Evolutionary conservation across 2,329 filamentous ascomycete genomes (phyloP), one percentile per base, ranked within the genome.

Genomic region (Penicillium oxalicum): DNA sequence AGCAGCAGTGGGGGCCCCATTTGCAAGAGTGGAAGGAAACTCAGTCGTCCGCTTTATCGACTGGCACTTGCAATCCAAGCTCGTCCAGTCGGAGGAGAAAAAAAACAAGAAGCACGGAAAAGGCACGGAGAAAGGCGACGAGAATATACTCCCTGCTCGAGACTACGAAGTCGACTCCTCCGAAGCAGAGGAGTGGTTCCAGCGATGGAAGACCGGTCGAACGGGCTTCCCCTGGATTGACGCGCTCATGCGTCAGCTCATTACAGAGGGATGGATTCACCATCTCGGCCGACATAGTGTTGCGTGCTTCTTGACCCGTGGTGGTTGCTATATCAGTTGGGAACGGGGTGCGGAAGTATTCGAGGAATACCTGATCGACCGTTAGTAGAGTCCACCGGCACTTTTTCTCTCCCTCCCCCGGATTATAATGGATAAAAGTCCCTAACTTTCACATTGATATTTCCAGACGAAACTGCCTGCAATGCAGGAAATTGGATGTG

Each of bases 161-260:
- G 73, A 74, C 4, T 86, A 89, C 63, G 73, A 81, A 45, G 69
- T 88, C 51, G 84, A 89, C 62, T 78, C 76, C 2, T 61, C 74
- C 8, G 47, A 80, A 49, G 84, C 84, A 0, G 83, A 88, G 47
- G 62, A 67, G 7, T 85, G 81, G 77, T 86, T 89, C 63, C 73
- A 74, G 52, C 77, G 86, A 44, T 91, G 86, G 86, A 80, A 80
- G 60, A 64, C 75, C 32, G 87, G 86, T 1, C 70, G 74, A 25
- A 91, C 87, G 0, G 87, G 87, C 0, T 90, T 90, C 53, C 87
- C 87, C 0, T 90, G 84, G 80, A 88, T 91, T 56, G 87, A 91
- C 60, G 86, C 85, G 0, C 73, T 90, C 36, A 90, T 91, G 87
- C 79, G 86, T 1, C 86, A 90, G 65, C 74, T 91, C 11, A 74